Base-by-base conservation (phyloP, 495 filamentous ascomycete species). In the Filosporella fistucella region DNA sequence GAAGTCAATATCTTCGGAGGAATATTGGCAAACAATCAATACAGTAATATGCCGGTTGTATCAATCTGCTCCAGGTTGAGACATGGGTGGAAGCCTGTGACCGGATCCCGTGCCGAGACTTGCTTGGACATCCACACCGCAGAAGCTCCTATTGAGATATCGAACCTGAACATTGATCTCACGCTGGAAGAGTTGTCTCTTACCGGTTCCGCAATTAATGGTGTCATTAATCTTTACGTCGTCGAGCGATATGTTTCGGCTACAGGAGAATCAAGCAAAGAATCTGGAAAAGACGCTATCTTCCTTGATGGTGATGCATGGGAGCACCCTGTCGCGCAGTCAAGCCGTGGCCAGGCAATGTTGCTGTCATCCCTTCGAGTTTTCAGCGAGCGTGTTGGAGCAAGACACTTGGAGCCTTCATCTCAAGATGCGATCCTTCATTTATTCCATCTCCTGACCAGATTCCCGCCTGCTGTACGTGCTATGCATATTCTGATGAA, bases 341-440 rank as follows among this genome's bases (percentile, higher is more conserved):
- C 61, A 11, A 57, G 59, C 9, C 58, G 63, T 45, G 63, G 55
- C 16, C 48, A 58, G 29, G 56, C 63, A 14, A 62, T 62, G 42
- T 48, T 65, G 20, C 50, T 65, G 9, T 65, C 61, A 6, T 52
- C 63, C 4, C 41, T 65, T 14, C 47, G 63, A 9, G 52, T 62
- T 7, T 63, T 63, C 18, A 38, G 59, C 13, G 37, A 55, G 12
- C 45, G 54, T 6, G 46, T 56, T 12, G 34, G 44, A 25, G 39
- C 53, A n/a, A 47, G 38, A 26, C 32, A 60, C 5, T 56, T 63
- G 49, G 51, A 62, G 23, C 23, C 29, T 14, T 34, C 33, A 34
- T 39, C 49, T 22, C 57, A 63, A 41, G 57, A 63, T 42, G 56
- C 58, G 37, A 42, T 62, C n/a, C 43, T 65, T 13, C 61, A 61